Evolutionary conservation across 2,329 filamentous ascomycete genomes (phyloP).

Genomic region (Botrytis porri): DNA sequence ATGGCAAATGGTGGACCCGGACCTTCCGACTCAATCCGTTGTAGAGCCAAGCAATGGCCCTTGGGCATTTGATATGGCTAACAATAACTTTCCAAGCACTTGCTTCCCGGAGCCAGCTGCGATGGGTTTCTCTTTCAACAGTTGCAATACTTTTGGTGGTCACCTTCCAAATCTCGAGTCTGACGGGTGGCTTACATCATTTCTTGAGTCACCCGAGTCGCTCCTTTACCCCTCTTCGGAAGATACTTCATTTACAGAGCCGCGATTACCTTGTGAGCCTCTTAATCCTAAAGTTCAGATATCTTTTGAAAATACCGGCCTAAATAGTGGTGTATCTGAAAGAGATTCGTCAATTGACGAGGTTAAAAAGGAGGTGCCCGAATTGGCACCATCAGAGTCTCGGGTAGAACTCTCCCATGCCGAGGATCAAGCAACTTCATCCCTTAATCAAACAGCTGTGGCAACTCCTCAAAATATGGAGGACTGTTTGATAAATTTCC

Average conservation of each 20-base stretch:
- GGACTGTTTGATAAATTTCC: constrained; percentile 11
- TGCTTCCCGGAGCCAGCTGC: background rate
- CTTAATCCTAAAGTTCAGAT: too few relatives aligned
- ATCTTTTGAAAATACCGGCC: background rate
- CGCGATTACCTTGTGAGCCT: background rate
- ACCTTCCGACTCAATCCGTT: background rate
- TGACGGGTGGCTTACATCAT: constrained; percentile 8
- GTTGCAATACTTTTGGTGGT: background rate
- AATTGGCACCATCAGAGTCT: background rate
- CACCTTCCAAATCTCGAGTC: background rate
- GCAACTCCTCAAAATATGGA: constrained; percentile 7
- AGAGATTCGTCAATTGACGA: background rate
- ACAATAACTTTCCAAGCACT: background rate
- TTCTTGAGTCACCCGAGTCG: background rate
- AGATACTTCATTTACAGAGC: background rate
- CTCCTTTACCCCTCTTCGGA: background rate
- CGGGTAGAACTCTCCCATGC: background rate
- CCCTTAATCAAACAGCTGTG: background rate
- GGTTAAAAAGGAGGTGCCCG: background rate
- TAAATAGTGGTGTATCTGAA: background rate
- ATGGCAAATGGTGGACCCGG: background rate
- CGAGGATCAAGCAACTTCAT: background rate
- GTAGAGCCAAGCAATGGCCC: background rate
- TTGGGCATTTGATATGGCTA: background rate
- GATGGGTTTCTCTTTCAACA: background rate